A percentile compares a stretch with the other conserved stretches of the same genome.
Evolutionary conservation across 1,139 yeast genomes (phyloP).

Genomic region (Sugiyamaella xylanicola): DNA sequence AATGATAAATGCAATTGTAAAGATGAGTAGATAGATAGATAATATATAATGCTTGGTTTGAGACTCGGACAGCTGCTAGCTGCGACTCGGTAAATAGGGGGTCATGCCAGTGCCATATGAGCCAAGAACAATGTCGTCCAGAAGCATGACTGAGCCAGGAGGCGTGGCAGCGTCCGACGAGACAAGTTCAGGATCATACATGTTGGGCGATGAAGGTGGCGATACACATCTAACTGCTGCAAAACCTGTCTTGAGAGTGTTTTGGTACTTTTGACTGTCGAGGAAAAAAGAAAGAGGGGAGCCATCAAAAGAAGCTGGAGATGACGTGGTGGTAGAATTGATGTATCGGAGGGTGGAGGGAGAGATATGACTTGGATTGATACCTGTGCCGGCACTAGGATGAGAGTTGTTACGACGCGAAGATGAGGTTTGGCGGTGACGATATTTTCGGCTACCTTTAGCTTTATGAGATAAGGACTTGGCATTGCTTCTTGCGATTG

Average conservation of each 20-base stretch:
- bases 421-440: constrained; percentile 4
- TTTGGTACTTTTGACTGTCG: constrained; percentile 20
- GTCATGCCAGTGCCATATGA: constrained; percentile 39
- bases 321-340: constrained; percentile 3
- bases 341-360: constrained; percentile 17
- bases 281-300: constrained; percentile 18
- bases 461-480: constrained; percentile 17
- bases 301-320: constrained; percentile 8
- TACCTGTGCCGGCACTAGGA: neutral
- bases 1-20: neutral
- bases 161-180: constrained; percentile 32
- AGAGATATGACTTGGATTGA: constrained; percentile 10
- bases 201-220: constrained; percentile 19
- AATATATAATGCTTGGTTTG: neutral
- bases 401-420: neutral
- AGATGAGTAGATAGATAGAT: neutral
- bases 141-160: constrained; percentile 35
- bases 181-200: constrained; percentile 17
- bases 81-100: constrained; percentile 33
- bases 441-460: constrained; percentile 8
- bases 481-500: constrained; percentile 34
- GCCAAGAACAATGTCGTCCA: constrained; percentile 30
- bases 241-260: constrained; percentile 21
- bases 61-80: neutral
- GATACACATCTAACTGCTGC: constrained; percentile 18